Evolutionary conservation across 352 stramenopile species (phyloP).

Genomic region (Aphanomyces stellatus): DNA sequence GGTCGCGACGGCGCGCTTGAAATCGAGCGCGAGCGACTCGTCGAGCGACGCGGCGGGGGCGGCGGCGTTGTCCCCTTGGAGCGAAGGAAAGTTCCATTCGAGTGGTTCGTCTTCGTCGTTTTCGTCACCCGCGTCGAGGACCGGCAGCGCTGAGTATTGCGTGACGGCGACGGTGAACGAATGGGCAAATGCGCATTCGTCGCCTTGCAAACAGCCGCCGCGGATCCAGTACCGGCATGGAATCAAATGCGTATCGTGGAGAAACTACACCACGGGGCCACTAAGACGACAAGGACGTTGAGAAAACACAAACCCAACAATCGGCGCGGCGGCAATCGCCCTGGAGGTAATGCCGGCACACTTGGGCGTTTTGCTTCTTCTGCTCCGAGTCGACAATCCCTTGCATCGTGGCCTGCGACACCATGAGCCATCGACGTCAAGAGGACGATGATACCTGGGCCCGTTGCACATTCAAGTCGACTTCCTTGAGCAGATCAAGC

Average conservation of each 20-base stretch:
- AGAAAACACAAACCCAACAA: slow-evolving; percentile 55
- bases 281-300: not conserved
- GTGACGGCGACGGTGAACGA: slow-evolving; percentile 47
- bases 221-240: slow-evolving; percentile 82
- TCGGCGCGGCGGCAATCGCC: slow-evolving; percentile 74
- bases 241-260: slow-evolving; percentile 75
- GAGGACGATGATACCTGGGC: slow-evolving; percentile 31
- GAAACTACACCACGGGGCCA: slow-evolving; percentile 40
- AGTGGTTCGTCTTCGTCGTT: slow-evolving; percentile 33
- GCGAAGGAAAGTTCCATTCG: slow-evolving; percentile 74
- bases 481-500: slow-evolving; percentile 62
- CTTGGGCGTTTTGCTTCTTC: slow-evolving; percentile 46
- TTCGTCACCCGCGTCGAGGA: slow-evolving; percentile 58
- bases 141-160: not conserved
- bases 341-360: slow-evolving; percentile 75
- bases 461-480: slow-evolving; percentile 63
- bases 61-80: slow-evolving; percentile 23
- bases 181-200: slow-evolving; percentile 77
- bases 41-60: slow-evolving; percentile 27
- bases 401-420: slow-evolving; percentile 53
- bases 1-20: slow-evolving; percentile 64
- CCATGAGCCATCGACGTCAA: slow-evolving; percentile 5
- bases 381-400: slow-evolving; percentile 44
- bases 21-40: slow-evolving; percentile 42
- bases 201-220: slow-evolving; percentile 61